phyloP scores from a whole-genome alignment of 2,329 filamentous ascomycete species.

The Penicillium sp. region DNA sequence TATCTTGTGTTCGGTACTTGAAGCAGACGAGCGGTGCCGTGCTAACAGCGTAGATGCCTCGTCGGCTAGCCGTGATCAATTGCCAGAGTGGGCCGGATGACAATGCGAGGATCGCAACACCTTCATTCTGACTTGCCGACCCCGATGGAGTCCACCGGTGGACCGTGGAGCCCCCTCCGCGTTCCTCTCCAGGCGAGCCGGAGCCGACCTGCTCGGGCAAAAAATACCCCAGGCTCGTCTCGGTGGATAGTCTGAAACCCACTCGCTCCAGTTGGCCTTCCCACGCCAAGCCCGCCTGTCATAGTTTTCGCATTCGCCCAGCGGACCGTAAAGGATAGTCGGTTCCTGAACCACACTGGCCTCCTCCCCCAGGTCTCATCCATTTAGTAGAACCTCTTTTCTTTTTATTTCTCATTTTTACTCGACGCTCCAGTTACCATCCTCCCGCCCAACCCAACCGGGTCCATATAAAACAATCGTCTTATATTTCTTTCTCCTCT shows the following conservation, averaged over 20 bases:
- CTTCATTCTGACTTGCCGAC: conserved; percentile 19
- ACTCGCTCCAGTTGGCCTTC: conserved; percentile 14
- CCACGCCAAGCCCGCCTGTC: conserved; percentile 8
- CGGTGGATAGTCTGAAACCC: conserved; percentile 7
- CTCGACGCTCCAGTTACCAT: too few relatives aligned
- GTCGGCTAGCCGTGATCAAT: conserved; percentile 26
- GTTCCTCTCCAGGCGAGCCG: conserved; percentile 25
- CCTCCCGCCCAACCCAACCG: not conserved
- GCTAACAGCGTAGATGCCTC: not conserved
- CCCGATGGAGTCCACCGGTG: conserved; percentile 9
- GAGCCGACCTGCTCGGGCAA: conserved; percentile 20
- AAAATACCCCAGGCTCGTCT: conserved; percentile 16
- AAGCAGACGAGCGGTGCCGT: conserved; percentile 2
- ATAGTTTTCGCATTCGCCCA: conserved; percentile 8
- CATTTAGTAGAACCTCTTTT: not conserved
- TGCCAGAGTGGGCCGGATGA: conserved; percentile 18
- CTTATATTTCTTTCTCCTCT: not conserved
- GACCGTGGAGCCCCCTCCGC: conserved; percentile 26
- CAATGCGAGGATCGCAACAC: conserved; percentile 1
- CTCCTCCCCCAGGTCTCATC: not conserved
- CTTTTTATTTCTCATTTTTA: too few relatives aligned
- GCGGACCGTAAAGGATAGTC: not conserved
- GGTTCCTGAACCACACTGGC: not conserved
- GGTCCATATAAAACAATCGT: not conserved
- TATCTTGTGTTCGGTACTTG: conserved; percentile 21